These are phyloP conservation scores for Cutaneotrichosporon mucoides DNA, from an alignment of 1,284 basidiomycete genomes.

Conservation along the genomic window DNA sequence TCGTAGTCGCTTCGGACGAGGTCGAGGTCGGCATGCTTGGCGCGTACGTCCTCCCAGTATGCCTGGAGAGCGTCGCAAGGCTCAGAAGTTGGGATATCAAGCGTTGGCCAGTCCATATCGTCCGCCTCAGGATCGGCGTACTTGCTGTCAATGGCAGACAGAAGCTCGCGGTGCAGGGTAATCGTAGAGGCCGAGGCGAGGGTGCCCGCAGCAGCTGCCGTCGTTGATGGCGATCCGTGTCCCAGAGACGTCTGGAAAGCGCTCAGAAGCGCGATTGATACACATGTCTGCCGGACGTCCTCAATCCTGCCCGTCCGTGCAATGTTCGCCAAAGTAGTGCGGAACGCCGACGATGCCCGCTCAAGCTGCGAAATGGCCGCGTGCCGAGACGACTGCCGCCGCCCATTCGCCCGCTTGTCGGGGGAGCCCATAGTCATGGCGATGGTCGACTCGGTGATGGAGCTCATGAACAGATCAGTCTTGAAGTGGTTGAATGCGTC, in stretches of 20 bases:
- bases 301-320: constrained; percentile 60
- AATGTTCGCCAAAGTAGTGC: constrained; percentile 60
- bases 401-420: constrained; percentile 49
- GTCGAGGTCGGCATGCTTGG: constrained; percentile 53
- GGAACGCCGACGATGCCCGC: constrained; percentile 66
- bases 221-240: constrained; percentile 53
- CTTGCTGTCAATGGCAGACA: constrained; percentile 52
- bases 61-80: constrained; percentile 4
- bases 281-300: constrained; percentile 64
- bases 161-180: constrained; percentile 68
- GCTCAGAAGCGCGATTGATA: constrained; percentile 65
- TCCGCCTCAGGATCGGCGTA: constrained; percentile 44
- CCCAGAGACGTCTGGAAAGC: constrained; percentile 76
- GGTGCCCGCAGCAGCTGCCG: constrained; percentile 59
- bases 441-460: constrained; percentile 77
- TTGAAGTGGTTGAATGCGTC: constrained; percentile 71
- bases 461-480: constrained; percentile 79
- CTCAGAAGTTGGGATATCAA: constrained; percentile 34
- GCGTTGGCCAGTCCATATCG: constrained; percentile 60
- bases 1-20: constrained; percentile 47
- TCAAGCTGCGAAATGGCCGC: constrained; percentile 62
- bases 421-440: constrained; percentile 76
- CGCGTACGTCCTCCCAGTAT: constrained; percentile 51
- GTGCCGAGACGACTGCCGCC: constrained; percentile 51
- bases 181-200: constrained; percentile 62